Percentiles rank a stretch among this genome's conserved stretches.
These are phyloP conservation scores for Venturia oleaginea DNA, from an alignment of 2,329 filamentous ascomycete species.

Conservation along the genomic window DNA sequence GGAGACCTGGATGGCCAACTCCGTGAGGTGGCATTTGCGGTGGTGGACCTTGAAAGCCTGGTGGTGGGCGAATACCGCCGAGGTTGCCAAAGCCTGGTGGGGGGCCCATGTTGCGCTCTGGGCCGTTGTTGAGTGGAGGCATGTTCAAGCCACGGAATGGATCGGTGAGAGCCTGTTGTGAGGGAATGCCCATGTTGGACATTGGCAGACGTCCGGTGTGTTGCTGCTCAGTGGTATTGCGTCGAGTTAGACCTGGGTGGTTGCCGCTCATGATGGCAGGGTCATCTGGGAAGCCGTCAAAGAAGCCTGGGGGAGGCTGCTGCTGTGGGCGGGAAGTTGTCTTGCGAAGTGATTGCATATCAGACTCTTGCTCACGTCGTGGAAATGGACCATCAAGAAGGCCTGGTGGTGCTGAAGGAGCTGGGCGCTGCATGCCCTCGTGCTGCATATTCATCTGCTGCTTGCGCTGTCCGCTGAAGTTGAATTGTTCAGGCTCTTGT, in stretches of 20 bases:
- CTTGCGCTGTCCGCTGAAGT: conserved; percentile 5
- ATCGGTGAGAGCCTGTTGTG: conserved; percentile 10
- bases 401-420: conserved; percentile 13
- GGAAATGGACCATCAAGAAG: conserved; percentile 3
- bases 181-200: conserved; percentile 14
- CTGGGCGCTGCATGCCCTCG: neutral
- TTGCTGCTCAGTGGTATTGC: conserved; percentile 10
- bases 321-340: conserved; percentile 2
- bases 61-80: conserved; percentile 4
- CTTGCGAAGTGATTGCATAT: conserved; percentile 11
- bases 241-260: conserved; percentile 10
- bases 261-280: conserved; percentile 2
- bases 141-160: conserved; percentile 11
- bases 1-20: conserved; percentile 1
- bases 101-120: conserved; percentile 9
- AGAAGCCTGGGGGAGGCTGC: conserved; percentile 10
- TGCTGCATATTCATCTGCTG: neutral
- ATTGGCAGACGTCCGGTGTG: conserved; percentile 4
- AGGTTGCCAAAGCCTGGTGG: conserved; percentile 11
- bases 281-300: neutral
- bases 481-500: conserved; percentile 6
- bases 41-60: conserved; percentile 8
- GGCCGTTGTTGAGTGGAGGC: neutral
- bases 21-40: conserved; percentile 6
- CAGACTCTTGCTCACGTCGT: conserved; percentile 7